Percentiles rank a stretch among this genome's conserved stretches.
Evolutionary conservation across 306 rosid species (phyloP).

Genomic region (Cucumis hystrix): DNA sequence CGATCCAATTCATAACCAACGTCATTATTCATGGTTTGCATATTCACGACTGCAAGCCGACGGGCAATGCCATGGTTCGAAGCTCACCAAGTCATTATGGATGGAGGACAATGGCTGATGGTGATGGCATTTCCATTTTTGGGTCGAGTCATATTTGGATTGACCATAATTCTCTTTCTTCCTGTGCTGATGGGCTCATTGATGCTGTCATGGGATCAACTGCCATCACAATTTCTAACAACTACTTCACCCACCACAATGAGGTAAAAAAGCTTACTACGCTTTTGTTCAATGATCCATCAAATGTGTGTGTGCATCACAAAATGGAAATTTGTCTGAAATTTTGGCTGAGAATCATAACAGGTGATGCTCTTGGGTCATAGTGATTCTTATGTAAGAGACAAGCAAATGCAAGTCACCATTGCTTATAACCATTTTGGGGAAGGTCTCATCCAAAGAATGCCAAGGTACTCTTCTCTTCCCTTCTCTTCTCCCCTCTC

Average conservation of each 20-base stretch:
- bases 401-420: constrained; percentile 94
- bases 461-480: constrained; percentile 66
- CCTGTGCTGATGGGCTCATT: constrained; percentile 79
- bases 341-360: background rate
- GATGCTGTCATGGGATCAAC: constrained; percentile 94
- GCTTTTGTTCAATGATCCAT: background rate
- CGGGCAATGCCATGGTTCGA: constrained; percentile 94
- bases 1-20: constrained; percentile 72
- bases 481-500: background rate
- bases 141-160: constrained; percentile 85
- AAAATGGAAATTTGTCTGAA: background rate
- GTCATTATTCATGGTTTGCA: constrained; percentile 82
- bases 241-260: constrained; percentile 83
- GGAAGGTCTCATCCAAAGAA: constrained; percentile 88
- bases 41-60: constrained; percentile 72
- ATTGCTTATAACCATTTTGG: constrained; percentile 98
- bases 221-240: constrained; percentile 80
- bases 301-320: background rate
- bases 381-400: constrained; percentile 72
- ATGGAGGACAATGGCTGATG: constrained; percentile 93
- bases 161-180: constrained; percentile 79
- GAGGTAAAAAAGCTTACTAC: constrained; percentile 36
- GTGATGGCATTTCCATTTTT: constrained; percentile 73
- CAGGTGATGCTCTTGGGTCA: constrained; percentile 94
- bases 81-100: constrained; percentile 90